Base-by-base conservation (phyloP, 169 alveolate genomes). In the Cryptosporidium canis region DNA sequence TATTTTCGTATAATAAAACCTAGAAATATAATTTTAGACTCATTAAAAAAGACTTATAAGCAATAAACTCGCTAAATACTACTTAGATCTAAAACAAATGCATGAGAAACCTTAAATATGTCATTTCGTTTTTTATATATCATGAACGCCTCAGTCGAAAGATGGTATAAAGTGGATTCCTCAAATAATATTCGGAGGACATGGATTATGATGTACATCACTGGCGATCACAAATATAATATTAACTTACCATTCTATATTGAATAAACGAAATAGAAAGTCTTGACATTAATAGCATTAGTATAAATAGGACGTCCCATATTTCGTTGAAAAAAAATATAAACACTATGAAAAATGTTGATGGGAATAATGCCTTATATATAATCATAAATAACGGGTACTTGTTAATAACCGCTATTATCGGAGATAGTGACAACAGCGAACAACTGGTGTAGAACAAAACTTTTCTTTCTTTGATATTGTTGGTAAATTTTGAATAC, bases 201-300 rank as follows among this genome's bases (percentile, higher is more conserved):
- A 77, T 77, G 87, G 87, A 77, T 77, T 61, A 9, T n/a, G 33
- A 0, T 35, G 1, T 77, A 64, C 87, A 77, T 77, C 87, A 55
- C 14, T 18, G 35, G 66, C 11, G 33, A 35, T 55, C 70, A 45
- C 68, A 9, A n/a, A 51, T 24, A 70, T 12, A 18, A n/a, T 48
- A 45, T 66, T 3, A 77, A 77, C 87, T 77, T 77, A 77, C 87
- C 72, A 77, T 33, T 24, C 58, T 41, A 41, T 77, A 63, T 37
- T 77, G 87, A 14, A 77, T 39, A 39, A 35, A 0, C 21, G 87
- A 55, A 1, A 77, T 61, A 16, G 87, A 77, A 21, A 77, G 18
- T 41, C 87, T 77, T 27, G 87, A 39, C 8, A 77, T 4, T 14
- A 37, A 58, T 27, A 77, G 39, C 7, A 31, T 1, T 3, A 61